These are phyloP conservation scores for Fusarium pseudoanthophilum DNA, from an alignment of 2,329 filamentous ascomycete species.

Conservation along the genomic window DNA sequence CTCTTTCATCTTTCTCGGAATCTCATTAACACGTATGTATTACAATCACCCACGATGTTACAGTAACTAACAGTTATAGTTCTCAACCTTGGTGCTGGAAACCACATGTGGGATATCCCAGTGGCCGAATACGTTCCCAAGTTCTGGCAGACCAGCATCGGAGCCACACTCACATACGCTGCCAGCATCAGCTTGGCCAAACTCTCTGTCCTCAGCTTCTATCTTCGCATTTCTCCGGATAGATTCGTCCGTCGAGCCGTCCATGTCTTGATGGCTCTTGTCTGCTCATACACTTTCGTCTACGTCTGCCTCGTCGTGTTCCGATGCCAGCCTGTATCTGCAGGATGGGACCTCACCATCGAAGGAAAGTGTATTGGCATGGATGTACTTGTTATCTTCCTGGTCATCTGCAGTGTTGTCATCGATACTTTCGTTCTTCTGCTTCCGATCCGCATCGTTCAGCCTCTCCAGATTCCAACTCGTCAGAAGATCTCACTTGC, in stretches of 20 bases:
- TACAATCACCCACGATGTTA: rapidly evolving
- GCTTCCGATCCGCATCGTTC: conserved; percentile 57
- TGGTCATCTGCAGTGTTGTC: conserved; percentile 54
- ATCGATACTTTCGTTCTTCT: conserved; percentile 59
- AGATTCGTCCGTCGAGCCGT: conserved; percentile 38
- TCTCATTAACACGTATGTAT: conserved; percentile 40
- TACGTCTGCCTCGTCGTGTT: conserved; percentile 53
- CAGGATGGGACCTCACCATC: conserved; percentile 54
- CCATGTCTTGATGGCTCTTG: conserved; percentile 47
- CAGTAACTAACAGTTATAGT: conserved; percentile 27
- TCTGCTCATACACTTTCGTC: conserved; percentile 54
- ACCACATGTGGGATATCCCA: conserved; percentile 47
- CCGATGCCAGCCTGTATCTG: conserved; percentile 56
- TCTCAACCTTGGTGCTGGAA: conserved; percentile 40
- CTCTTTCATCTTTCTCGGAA: conserved; percentile 39
- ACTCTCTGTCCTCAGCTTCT: conserved; percentile 58
- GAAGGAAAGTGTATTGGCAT: conserved; percentile 54
- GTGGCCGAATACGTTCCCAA: conserved; percentile 33
- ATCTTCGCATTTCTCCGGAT: conserved; percentile 54
- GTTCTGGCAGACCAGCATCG: conserved; percentile 48
- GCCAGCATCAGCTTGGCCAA: conserved; percentile 54
- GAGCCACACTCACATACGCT: conserved; percentile 56
- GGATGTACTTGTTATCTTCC: conserved; percentile 45
- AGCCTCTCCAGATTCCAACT: conserved; percentile 58
- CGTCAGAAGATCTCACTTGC: conserved; percentile 62